Base-by-base conservation (phyloP, 129 eudicot genomes). In the Artemisia tridentata region DNA sequence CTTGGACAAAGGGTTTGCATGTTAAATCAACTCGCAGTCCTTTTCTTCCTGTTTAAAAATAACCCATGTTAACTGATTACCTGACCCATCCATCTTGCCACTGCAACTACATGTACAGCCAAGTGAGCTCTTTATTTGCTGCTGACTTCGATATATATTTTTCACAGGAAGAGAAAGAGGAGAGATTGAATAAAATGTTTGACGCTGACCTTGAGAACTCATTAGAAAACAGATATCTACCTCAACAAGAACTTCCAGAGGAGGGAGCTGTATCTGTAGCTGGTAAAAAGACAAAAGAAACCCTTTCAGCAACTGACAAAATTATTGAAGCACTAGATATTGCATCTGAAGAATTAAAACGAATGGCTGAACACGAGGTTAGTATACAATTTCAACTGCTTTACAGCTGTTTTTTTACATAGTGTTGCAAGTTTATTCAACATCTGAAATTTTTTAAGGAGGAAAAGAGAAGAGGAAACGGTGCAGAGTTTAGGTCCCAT, bases 151-250 rank as follows among this genome's bases (percentile, higher is more conserved):
- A 74, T 63, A 45, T 7, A 38, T 7, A 38, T 65, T 79, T 67
- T 72, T 61, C 34, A 55, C 88, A 95, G 99, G 99, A 95, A 78
- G 99, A 95, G 82, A 95, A 90, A 86, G 99, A 95, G 71, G 90
- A 88, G 65, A 88, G 99, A 80, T 68, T 95, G 85, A 97, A 95
- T 67, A 97, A 95, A 78, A 89, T 90, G 89, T 95, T 95, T 79
- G 99, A 95, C 73, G 59, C 96, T 70, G 97, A 90, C 73, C 69
- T 90, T 69, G 96, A 90, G 34, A 80, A 85, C 69, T 50, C 90
- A 20, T 79, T 86, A 70, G 98, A 87, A 68, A 80, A 80, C 72
- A 80, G 85, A 67, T 75, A 87, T 80, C 85, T 73, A 12, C 89
- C 96, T 13, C 87, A 95, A 72, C 96, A 90, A 84, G 96, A 90